Conservation (phyloP, 192 early-diverging fungal species). For the Glomus cerebriforme region DNA sequence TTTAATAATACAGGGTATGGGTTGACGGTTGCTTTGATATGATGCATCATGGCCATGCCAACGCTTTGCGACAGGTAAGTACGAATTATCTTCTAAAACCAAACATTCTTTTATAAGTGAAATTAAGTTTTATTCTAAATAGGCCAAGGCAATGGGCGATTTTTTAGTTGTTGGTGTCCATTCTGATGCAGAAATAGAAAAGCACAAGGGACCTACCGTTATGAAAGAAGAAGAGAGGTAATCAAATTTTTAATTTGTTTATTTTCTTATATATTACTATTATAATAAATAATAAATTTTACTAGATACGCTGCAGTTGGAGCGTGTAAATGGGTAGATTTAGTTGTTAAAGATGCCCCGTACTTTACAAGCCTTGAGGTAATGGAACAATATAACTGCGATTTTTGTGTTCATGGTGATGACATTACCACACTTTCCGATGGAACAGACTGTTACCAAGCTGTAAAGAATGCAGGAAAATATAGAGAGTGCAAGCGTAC, state of each 20-base stretch:
- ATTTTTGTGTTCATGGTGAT: constrained; percentile 96
- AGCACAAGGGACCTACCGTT: constrained; percentile 95
- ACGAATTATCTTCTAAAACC: constrained; percentile 3
- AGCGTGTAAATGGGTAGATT: constrained; percentile 93
- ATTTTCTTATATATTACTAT: neutral
- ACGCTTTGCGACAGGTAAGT: constrained; percentile 89
- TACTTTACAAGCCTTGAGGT: constrained; percentile 88
- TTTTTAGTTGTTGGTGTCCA: constrained; percentile 95
- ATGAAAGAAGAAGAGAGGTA: constrained; percentile 95
- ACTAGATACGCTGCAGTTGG: constrained; percentile 87
- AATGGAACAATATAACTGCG: constrained; percentile 85
- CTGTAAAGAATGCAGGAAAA: constrained; percentile 91
- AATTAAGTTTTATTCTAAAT: neutral
- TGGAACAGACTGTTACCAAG: constrained; percentile 95
- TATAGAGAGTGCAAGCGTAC: constrained; percentile 98
- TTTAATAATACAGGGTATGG: constrained; percentile 59
- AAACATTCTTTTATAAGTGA: too few relatives aligned
- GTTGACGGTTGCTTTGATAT: constrained; percentile 97
- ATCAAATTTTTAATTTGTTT: neutral
- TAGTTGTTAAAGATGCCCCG: constrained; percentile 89
- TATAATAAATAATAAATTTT: neutral
- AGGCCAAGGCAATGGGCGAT: constrained; percentile 95
- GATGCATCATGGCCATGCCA: constrained; percentile 97
- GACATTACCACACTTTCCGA: constrained; percentile 97
- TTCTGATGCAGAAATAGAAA: constrained; percentile 89